Conservation (phyloP, 345 rosid species). For the Citrus glauca region DNA sequence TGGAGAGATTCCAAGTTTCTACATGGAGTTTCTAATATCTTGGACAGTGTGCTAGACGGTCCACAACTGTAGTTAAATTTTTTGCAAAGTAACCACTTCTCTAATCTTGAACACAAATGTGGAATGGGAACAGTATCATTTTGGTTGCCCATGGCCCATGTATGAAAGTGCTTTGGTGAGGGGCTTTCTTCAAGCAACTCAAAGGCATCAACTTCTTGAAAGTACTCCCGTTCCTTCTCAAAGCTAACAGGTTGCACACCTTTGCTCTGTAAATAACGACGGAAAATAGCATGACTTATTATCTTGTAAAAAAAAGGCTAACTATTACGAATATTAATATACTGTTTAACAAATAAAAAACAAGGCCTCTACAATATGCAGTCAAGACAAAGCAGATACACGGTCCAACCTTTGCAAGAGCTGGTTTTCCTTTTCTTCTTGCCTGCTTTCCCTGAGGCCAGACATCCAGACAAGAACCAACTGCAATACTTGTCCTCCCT, state of each 20-base stretch:
- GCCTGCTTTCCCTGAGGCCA: slow-evolving; percentile 48
- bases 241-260: slow-evolving; percentile 46
- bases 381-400: neutral
- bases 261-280: slow-evolving; percentile 45
- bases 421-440: slow-evolving; percentile 57
- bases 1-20: slow-evolving; percentile 24
- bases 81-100: slow-evolving; percentile 69
- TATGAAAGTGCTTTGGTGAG: slow-evolving; percentile 70
- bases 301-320: neutral
- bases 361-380: neutral
- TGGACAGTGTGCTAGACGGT: slow-evolving; percentile 75
- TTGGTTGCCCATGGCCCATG: slow-evolving; percentile 60
- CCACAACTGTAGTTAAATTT: slow-evolving; percentile 45
- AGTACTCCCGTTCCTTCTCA: slow-evolving; percentile 70
- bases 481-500: slow-evolving; percentile 91
- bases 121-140: slow-evolving; percentile 39
- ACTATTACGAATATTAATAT: too few relatives aligned
- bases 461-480: slow-evolving; percentile 43
- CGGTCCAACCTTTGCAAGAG: slow-evolving; percentile 57
- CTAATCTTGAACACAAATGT: slow-evolving; percentile 59
- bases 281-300: neutral
- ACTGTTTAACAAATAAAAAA: neutral
- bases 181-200: slow-evolving; percentile 97
- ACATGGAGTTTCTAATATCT: slow-evolving; percentile 64
- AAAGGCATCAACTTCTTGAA: slow-evolving; percentile 85